Percentiles rank a stretch among this genome's conserved stretches.
Evolutionary conservation across 2,329 filamentous ascomycete genomes (phyloP).

Genomic region (Diaporthe citri): DNA sequence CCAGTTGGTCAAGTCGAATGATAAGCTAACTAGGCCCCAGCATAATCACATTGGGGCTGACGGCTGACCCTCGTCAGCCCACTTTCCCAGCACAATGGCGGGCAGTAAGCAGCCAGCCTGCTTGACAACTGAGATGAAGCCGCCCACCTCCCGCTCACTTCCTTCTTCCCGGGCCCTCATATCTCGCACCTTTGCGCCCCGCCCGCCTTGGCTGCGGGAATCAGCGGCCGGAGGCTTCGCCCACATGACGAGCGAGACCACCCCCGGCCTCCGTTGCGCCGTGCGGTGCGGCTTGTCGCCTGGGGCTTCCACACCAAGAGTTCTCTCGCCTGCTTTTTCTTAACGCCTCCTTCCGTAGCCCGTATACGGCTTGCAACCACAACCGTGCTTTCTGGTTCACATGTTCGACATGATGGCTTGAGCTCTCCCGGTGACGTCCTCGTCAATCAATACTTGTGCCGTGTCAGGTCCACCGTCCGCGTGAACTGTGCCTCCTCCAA

Average conservation of each 20-base stretch:
- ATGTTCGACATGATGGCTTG: neutral
- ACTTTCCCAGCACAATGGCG: neutral
- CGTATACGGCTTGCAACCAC: neutral
- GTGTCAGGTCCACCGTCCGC: neutral
- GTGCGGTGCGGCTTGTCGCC: constrained; percentile 16
- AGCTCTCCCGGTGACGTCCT: neutral
- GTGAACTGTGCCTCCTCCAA: constrained; percentile 1
- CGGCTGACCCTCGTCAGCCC: constrained; percentile 10
- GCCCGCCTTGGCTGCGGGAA: constrained; percentile 12
- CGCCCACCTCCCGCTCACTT: constrained; percentile 11
- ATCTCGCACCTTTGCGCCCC: neutral
- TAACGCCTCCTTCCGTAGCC: neutral
- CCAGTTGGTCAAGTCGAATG: neutral
- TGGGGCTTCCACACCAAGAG: neutral
- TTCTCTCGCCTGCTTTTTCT: neutral
- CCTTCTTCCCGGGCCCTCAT: neutral
- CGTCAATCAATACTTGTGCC: neutral
- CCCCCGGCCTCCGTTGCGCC: constrained; percentile 5
- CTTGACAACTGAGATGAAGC: constrained; percentile 10
- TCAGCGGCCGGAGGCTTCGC: constrained; percentile 14
- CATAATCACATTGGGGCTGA: constrained; percentile 1
- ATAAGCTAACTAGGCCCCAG: neutral
- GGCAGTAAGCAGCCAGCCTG: neutral
- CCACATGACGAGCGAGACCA: constrained; percentile 26
- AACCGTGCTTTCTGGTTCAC: neutral